A percentile compares a stretch with the other conserved stretches of the same genome.
These are phyloP conservation scores for Chaetoceros muelleri DNA, from an alignment of 108 stramenopile genomes.

Conservation along the genomic window DNA sequence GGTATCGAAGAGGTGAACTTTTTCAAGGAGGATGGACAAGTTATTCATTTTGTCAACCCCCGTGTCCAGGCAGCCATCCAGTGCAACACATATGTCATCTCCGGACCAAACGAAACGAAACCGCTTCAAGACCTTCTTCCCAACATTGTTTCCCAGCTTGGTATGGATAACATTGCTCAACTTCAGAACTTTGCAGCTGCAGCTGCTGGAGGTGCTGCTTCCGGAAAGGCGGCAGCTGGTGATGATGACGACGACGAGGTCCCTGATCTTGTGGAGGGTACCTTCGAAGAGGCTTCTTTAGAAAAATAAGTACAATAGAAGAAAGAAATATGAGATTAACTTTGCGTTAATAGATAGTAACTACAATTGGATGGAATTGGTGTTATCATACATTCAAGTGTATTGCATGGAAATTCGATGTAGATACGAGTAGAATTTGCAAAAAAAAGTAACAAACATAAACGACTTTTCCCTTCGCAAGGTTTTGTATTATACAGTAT, in stretches of 20 bases:
- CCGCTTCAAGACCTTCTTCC: conserved; percentile 91
- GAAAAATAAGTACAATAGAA: conserved; percentile 22
- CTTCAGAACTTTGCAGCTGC: conserved; percentile 70
- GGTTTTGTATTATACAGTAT: no score
- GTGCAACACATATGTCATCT: conserved; percentile 96
- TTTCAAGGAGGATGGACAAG: conserved; percentile 96
- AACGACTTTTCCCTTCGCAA: no score
- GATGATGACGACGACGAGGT: conserved; percentile 88
- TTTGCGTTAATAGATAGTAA: conserved; percentile 1
- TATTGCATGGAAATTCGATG: no score
- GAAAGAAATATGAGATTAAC: neutral
- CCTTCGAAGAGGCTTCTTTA: conserved; percentile 92
- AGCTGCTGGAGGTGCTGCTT: conserved; percentile 24
- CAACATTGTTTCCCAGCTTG: conserved; percentile 91
- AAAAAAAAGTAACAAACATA: no score
- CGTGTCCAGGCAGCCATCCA: conserved; percentile 93
- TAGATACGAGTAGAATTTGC: no score
- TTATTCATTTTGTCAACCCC: conserved; percentile 93
- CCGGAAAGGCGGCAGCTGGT: conserved; percentile 35
- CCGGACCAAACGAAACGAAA: conserved; percentile 86
- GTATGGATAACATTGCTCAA: conserved; percentile 85
- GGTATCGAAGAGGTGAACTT: conserved; percentile 98
- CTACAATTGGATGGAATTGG: no score
- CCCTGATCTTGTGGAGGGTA: conserved; percentile 92
- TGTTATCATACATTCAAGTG: no score